A percentile compares a stretch with the other conserved stretches of the same genome.
These are phyloP conservation scores for Physcia stellaris DNA, from an alignment of 495 filamentous ascomycete genomes.

Conservation along the genomic window DNA sequence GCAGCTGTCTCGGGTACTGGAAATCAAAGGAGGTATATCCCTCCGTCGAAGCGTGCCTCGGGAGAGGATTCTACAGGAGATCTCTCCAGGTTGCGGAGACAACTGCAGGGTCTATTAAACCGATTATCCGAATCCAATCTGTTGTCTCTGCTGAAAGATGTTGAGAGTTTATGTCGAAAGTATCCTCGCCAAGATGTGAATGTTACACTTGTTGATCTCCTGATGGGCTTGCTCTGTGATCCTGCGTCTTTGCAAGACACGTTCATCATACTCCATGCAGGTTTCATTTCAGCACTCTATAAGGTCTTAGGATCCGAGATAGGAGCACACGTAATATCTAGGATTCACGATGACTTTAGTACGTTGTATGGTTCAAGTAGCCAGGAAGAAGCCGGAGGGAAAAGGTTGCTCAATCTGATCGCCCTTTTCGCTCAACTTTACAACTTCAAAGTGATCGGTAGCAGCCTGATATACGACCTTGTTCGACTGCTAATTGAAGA, in stretches of 20 bases:
- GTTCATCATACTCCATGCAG: constrained; percentile 79
- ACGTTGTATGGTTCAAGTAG: constrained; percentile 30
- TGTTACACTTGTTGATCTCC: constrained; percentile 55
- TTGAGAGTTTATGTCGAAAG: constrained; percentile 69
- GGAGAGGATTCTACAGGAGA: constrained; percentile 50
- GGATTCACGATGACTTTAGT: constrained; percentile 57
- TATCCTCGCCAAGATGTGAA: constrained; percentile 76
- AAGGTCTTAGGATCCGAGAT: constrained; percentile 77
- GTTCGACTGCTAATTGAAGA: constrained; percentile 60
- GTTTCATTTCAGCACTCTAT: constrained; percentile 78
- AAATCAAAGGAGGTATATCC: constrained; percentile 59
- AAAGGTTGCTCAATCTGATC: constrained; percentile 66
- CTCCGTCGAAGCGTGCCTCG: constrained; percentile 63
- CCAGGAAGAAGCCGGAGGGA: constrained; percentile 34
- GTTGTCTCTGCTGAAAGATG: constrained; percentile 60
- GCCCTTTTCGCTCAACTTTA: constrained; percentile 79
- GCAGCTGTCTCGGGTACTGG: constrained; percentile 17
- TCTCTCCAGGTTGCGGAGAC: constrained; percentile 54
- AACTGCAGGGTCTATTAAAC: constrained; percentile 81
- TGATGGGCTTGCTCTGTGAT: constrained; percentile 66
- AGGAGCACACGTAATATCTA: constrained; percentile 70
- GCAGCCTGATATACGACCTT: constrained; percentile 77
- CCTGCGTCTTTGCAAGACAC: constrained; percentile 65
- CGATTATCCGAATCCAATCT: constrained; percentile 83
- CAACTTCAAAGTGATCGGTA: constrained; percentile 77